Evolutionary conservation across 306 rosid species (phyloP).

Genomic region (Carpinus viminea): DNA sequence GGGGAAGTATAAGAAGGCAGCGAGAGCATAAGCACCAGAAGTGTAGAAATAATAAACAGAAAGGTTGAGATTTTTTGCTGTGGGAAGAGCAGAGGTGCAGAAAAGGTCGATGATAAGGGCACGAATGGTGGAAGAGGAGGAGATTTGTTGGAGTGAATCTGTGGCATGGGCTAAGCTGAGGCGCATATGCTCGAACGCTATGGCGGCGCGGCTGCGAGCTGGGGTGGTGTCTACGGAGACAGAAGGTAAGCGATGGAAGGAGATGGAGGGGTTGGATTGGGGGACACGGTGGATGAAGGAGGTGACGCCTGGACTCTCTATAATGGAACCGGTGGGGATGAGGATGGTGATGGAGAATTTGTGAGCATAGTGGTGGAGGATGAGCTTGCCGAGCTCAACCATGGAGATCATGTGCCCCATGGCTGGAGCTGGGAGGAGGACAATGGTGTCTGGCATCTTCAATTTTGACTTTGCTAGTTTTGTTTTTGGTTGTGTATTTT

Average conservation of each 20-base stretch:
- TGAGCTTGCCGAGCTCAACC: slow-evolving; percentile 45
- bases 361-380: slow-evolving; percentile 19
- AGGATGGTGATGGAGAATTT: slow-evolving; percentile 34
- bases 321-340: background rate
- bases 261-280: slow-evolving; percentile 29
- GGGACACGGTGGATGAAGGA: slow-evolving; percentile 24
- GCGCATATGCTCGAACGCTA: slow-evolving; percentile 11
- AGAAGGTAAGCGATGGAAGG: slow-evolving; percentile 33
- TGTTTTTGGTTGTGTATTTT: no score
- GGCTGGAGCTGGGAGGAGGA: slow-evolving; percentile 35
- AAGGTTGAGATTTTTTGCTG: slow-evolving; percentile 12
- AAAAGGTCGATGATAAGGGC: slow-evolving; percentile 38
- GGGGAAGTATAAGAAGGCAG: slow-evolving; percentile 11
- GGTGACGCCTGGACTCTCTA: slow-evolving; percentile 5
- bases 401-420: slow-evolving; percentile 38
- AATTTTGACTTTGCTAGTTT: background rate
- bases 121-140: background rate
- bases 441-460: slow-evolving; percentile 9
- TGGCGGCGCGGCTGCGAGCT: background rate
- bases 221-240: background rate
- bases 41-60: slow-evolving; percentile 35
- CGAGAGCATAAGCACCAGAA: slow-evolving; percentile 23
- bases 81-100: slow-evolving; percentile 21
- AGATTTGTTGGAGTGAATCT: slow-evolving; percentile 19
- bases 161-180: slow-evolving; percentile 14